phyloP scores from a whole-genome alignment of 192 early-diverging fungal genomes.

The Coemansia sp. region DNA sequence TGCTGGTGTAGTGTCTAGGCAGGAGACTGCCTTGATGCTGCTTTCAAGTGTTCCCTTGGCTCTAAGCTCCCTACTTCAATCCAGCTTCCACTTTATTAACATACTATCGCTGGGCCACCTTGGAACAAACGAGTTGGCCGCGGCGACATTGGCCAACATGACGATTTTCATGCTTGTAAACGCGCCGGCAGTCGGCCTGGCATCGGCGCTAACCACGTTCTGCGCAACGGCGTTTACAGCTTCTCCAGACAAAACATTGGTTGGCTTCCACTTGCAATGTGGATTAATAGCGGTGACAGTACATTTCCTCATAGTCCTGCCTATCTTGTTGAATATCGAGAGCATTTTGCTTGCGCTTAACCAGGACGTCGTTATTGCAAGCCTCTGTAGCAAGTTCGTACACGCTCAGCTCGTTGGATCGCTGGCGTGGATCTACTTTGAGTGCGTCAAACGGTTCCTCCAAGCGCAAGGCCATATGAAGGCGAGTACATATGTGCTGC shows the following conservation, averaged over 20 bases:
- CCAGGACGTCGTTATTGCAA: conserved; percentile 74
- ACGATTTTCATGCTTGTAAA: conserved; percentile 68
- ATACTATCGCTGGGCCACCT: conserved; percentile 67
- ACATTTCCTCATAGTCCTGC: conserved; percentile 70
- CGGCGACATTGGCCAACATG: conserved; percentile 72
- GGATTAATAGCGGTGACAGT: conserved; percentile 74
- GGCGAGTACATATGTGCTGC: conserved; percentile 73
- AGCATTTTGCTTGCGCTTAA: conserved; percentile 64
- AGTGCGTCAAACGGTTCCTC: conserved; percentile 83
- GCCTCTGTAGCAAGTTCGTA: conserved; percentile 69
- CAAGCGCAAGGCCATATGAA: conserved; percentile 93
- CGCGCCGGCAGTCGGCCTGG: conserved; percentile 68
- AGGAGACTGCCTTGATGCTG: conserved; percentile 16
- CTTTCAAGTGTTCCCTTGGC: conserved; percentile 11
- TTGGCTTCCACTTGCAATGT: conserved; percentile 78
- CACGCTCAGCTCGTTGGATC: conserved; percentile 70
- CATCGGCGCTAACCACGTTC: conserved; percentile 75
- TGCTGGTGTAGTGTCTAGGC: conserved; percentile 6
- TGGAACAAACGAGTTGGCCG: conserved; percentile 67
- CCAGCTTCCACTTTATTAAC: conserved; percentile 65
- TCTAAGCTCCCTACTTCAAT: conserved; percentile 64
- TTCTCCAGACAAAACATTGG: conserved; percentile 62
- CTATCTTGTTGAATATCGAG: conserved; percentile 74
- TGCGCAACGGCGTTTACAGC: conserved; percentile 75
- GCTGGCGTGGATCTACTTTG: conserved; percentile 77